Percentiles rank a stretch among this genome's conserved stretches.
Conservation (phyloP, 2,329 filamentous ascomycete species). For the Dactylellina cionopaga region DNA sequence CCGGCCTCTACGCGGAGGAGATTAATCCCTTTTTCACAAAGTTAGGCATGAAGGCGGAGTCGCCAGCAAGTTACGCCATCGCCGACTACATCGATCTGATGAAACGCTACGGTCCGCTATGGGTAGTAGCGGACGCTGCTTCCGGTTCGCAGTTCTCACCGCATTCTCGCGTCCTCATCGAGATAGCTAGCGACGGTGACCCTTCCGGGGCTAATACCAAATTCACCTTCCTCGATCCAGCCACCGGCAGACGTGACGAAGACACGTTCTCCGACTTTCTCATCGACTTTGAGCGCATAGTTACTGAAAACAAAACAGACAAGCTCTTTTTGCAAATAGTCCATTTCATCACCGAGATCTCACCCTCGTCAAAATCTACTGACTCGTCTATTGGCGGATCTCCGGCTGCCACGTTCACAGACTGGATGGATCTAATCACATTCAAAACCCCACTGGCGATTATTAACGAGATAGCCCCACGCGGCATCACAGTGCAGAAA, state of each 20-base stretch:
- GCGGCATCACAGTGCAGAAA: no score
- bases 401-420: no score
- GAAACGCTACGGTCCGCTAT: neutral
- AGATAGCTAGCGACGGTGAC: neutral
- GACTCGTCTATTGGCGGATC: no score
- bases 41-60: neutral
- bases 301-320: neutral
- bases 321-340: neutral
- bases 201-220: neutral
- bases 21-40: neutral
- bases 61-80: neutral
- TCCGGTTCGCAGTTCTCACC: neutral
- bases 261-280: neutral
- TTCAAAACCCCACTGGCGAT: no score
- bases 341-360: no score
- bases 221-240: neutral
- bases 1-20: neutral
- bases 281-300: neutral
- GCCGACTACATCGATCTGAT: neutral
- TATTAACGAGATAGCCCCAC: no score
- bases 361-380: no score
- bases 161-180: neutral
- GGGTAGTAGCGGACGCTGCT: neutral
- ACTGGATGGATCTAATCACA: no score
- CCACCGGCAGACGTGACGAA: neutral